phyloP scores from a whole-genome alignment of 352 stramenopile species.

The Plasmopara muralis region DNA sequence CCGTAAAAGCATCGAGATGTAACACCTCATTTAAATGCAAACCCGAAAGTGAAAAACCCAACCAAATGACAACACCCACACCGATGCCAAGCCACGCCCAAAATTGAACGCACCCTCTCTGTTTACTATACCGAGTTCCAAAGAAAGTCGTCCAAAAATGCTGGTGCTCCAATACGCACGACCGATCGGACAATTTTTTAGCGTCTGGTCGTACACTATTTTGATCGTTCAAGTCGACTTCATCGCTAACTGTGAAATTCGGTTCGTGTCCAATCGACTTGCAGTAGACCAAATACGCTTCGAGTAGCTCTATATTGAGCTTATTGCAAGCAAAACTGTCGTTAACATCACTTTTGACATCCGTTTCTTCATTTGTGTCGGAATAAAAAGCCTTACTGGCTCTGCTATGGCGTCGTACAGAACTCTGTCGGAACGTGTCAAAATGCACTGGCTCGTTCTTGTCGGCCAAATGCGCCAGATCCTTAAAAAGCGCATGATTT shows the following conservation, averaged over 20 bases:
- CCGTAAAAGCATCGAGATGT: slow-evolving; percentile 52
- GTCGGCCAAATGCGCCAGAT: slow-evolving; percentile 43
- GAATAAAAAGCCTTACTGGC: slow-evolving; percentile 5
- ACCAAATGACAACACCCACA: slow-evolving; percentile 18
- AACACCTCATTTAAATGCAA: slow-evolving; percentile 51
- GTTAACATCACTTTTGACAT: background rate
- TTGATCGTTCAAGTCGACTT: background rate
- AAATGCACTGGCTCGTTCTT: slow-evolving; percentile 43
- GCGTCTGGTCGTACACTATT: background rate
- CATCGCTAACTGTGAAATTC: slow-evolving; percentile 78
- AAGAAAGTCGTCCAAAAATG: slow-evolving; percentile 46
- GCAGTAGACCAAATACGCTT: slow-evolving; percentile 92
- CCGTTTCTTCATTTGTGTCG: background rate
- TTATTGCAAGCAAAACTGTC: slow-evolving; percentile 54
- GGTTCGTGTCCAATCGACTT: slow-evolving; percentile 76
- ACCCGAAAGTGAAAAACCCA: slow-evolving; percentile 25
- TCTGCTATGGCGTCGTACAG: slow-evolving; percentile 10
- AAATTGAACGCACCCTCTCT: slow-evolving; percentile 22
- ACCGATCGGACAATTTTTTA: slow-evolving; percentile 13
- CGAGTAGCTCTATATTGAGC: slow-evolving; percentile 88
- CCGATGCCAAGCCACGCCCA: slow-evolving; percentile 32
- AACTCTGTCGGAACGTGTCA: slow-evolving; percentile 35
- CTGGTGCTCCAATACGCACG: slow-evolving; percentile 17
- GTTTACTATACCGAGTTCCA: slow-evolving; percentile 34
- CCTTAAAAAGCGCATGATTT: slow-evolving; percentile 35